Conservation (phyloP, 2,329 filamentous ascomycete species). For the Pyrenochaeta sp. region DNA sequence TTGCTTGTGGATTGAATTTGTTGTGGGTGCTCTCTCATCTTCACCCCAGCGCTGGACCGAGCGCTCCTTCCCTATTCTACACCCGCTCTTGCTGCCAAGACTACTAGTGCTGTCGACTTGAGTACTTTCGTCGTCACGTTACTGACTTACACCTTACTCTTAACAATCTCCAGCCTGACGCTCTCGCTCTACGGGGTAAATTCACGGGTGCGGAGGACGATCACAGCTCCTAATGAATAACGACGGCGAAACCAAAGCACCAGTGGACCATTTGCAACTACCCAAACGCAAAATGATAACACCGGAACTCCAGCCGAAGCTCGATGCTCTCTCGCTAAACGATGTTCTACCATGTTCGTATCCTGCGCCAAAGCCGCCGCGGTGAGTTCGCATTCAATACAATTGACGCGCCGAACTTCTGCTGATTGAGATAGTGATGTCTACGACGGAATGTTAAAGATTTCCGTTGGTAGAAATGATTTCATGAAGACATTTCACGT, state of each 20-base stretch:
- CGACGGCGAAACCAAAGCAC: not conserved
- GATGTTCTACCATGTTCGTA: not conserved
- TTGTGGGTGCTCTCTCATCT: too few species aligned
- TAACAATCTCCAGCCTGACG: too few species aligned
- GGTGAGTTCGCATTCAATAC: not conserved
- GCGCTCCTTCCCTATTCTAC: too few species aligned
- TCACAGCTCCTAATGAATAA: not conserved
- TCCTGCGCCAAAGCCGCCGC: not conserved
- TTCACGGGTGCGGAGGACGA: too few species aligned
- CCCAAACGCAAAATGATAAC: not conserved
- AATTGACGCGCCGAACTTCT: not conserved
- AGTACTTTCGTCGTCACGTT: too few species aligned
- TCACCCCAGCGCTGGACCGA: too few species aligned
- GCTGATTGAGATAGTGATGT: not conserved
- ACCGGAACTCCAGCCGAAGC: not conserved
- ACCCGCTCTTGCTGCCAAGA: too few species aligned
- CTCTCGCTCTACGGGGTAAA: too few species aligned
- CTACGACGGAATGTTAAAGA: not conserved
- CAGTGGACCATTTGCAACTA: not conserved
- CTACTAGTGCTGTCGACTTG: too few species aligned
- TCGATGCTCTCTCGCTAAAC: not conserved
- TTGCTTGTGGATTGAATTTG: too few species aligned
- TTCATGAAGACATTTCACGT: slow-evolving; percentile 1
- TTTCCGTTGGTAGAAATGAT: not conserved
- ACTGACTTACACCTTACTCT: too few species aligned